These are phyloP conservation scores for Leishmania mexicana DNA, from an alignment of 208 protist species.

Conservation along the genomic window DNA sequence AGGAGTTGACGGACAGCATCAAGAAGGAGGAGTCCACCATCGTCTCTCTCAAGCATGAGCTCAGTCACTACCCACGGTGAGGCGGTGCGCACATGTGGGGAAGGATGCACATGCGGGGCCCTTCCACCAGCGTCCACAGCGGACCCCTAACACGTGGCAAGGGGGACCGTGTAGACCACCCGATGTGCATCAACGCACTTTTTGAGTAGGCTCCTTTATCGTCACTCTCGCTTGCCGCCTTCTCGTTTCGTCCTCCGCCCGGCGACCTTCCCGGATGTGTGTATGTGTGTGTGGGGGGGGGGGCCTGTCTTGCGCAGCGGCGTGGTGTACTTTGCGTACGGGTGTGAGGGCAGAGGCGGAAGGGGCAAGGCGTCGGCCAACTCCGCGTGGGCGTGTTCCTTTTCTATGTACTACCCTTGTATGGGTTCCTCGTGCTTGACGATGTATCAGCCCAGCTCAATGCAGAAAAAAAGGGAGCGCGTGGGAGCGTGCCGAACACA, in stretches of 20 bases:
- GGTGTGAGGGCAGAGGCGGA: neutral
- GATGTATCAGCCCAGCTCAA: neutral
- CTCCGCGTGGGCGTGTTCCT: neutral
- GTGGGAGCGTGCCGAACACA: neutral
- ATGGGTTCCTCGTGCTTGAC: neutral
- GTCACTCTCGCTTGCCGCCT: neutral
- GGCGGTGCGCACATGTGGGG: neutral
- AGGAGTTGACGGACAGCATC: constrained; percentile 64
- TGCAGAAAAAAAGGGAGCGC: neutral
- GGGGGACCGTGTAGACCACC: neutral
- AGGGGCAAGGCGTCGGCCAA: neutral
- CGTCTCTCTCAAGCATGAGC: constrained; percentile 54
- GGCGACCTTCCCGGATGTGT: neutral
- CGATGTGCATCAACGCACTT: neutral
- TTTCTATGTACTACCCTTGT: neutral
- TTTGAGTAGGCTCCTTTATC: neutral
- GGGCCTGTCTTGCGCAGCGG: neutral
- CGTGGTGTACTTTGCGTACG: neutral
- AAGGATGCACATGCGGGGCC: neutral
- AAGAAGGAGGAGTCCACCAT: constrained; percentile 57
- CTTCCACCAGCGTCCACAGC: neutral
- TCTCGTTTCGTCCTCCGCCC: neutral
- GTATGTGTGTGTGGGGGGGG: neutral
- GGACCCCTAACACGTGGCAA: neutral
- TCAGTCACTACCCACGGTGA: constrained; percentile 66